Evolutionary conservation across 1,139 yeast genomes (phyloP).

Genomic region (Lodderomyces pseudojiufengensis): DNA sequence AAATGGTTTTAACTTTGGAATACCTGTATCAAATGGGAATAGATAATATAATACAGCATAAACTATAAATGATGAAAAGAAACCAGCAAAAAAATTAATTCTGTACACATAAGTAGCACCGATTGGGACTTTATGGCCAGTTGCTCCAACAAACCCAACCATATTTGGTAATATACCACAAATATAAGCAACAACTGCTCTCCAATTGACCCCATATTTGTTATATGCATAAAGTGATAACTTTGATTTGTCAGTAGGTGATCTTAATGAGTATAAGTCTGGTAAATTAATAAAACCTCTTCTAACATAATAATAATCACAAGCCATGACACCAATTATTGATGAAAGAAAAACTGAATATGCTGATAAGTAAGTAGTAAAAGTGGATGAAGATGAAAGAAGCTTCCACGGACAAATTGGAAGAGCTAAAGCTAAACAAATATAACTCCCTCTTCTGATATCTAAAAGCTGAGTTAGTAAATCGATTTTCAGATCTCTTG

Average conservation of each 20-base stretch:
- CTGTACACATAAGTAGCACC: constrained; percentile 76
- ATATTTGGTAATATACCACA: constrained; percentile 79
- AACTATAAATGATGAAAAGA: constrained; percentile 49
- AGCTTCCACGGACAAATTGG: constrained; percentile 89
- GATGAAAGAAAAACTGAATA: constrained; percentile 84
- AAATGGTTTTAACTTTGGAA: constrained; percentile 48
- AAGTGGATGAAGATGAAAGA: constrained; percentile 66
- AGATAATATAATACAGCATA: constrained; percentile 49
- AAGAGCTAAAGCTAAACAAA: constrained; percentile 76
- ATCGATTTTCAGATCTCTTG: too few relatives aligned
- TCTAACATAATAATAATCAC: constrained; percentile 74
- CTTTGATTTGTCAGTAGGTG: constrained; percentile 28
- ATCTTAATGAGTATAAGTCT: constrained; percentile 53
- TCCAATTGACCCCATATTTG: constrained; percentile 70
- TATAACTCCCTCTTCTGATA: constrained; percentile 75
- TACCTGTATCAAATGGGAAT: constrained; percentile 56
- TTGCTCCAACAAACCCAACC: constrained; percentile 85
- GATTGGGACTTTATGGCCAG: constrained; percentile 63
- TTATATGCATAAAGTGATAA: constrained; percentile 56
- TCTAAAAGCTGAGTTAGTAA: constrained; percentile 15
- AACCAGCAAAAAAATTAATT: constrained; percentile 74
- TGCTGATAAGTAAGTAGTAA: constrained; percentile 81
- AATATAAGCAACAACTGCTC: constrained; percentile 69
- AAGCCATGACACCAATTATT: constrained; percentile 77
- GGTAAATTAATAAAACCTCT: constrained; percentile 65